Conservation (phyloP, 2,329 filamentous ascomycete genomes). For the Allantophomopsis lycopodina region DNA sequence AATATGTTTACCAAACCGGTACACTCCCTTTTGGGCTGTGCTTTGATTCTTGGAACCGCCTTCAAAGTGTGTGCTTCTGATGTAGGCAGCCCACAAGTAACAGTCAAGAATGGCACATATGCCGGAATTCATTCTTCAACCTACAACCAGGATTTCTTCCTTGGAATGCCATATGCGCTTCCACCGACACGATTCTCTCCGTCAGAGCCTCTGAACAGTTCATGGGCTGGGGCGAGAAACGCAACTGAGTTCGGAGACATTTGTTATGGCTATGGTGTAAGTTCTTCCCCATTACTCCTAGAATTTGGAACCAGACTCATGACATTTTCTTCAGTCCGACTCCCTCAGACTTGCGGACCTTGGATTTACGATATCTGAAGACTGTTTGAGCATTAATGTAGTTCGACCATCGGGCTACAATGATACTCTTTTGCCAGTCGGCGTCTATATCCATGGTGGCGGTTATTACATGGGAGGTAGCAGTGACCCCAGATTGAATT, state of each 20-base stretch:
- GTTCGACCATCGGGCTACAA: no score
- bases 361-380: no score
- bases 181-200: slow-evolving; percentile 7
- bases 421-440: no score
- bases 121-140: slow-evolving; percentile 4
- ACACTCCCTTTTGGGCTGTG: no score
- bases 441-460: slow-evolving; percentile 3
- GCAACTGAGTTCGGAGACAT: no score
- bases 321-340: no score
- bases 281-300: slow-evolving; percentile 5
- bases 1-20: no score
- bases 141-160: slow-evolving; percentile 9
- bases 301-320: slow-evolving; percentile 3
- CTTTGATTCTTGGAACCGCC: no score
- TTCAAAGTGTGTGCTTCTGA: no score
- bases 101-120: slow-evolving; percentile 9
- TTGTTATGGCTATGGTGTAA: slow-evolving; percentile 1
- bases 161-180: slow-evolving; percentile 8
- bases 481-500: not conserved
- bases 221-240: no score
- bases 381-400: no score
- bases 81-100: not conserved
- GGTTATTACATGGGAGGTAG: not conserved
- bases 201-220: slow-evolving; percentile 1
- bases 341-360: no score